Conservation (phyloP, 345 rosid genomes). For the Boechera retrofracta region DNA sequence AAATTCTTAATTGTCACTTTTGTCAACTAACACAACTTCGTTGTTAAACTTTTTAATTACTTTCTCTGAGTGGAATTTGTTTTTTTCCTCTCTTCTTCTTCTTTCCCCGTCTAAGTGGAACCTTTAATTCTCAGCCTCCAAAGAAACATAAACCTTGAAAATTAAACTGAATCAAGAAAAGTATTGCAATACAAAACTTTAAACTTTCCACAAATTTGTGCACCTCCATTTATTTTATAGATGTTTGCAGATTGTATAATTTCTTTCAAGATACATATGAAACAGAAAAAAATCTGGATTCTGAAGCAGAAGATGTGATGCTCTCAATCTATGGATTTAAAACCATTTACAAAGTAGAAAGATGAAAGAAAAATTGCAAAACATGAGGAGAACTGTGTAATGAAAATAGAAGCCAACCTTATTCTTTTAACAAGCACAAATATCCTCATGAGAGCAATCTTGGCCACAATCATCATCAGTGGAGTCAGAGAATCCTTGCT, state of each 20-base stretch:
- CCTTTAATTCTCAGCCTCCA: slow-evolving; percentile 28
- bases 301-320: slow-evolving; percentile 11
- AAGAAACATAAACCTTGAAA: neutral
- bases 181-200: neutral
- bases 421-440: slow-evolving; percentile 43
- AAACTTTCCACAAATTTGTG: slow-evolving; percentile 1
- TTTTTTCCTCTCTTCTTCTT: neutral
- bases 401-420: slow-evolving; percentile 15
- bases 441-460: slow-evolving; percentile 39
- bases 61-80: slow-evolving; percentile 20
- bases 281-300: neutral
- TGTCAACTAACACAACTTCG: slow-evolving; percentile 38
- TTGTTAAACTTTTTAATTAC: slow-evolving; percentile 34
- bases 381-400: neutral
- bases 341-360: slow-evolving; percentile 19
- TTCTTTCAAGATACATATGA: slow-evolving; percentile 10
- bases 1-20: neutral
- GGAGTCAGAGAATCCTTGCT: slow-evolving; percentile 36
- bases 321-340: slow-evolving; percentile 13
- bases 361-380: neutral
- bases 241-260: slow-evolving; percentile 1
- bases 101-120: slow-evolving; percentile 4
- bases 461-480: slow-evolving; percentile 24
- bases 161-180: neutral
- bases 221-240: neutral